Conservation (phyloP, 2,329 filamentous ascomycete genomes). For the Elsinoe necatrix region DNA sequence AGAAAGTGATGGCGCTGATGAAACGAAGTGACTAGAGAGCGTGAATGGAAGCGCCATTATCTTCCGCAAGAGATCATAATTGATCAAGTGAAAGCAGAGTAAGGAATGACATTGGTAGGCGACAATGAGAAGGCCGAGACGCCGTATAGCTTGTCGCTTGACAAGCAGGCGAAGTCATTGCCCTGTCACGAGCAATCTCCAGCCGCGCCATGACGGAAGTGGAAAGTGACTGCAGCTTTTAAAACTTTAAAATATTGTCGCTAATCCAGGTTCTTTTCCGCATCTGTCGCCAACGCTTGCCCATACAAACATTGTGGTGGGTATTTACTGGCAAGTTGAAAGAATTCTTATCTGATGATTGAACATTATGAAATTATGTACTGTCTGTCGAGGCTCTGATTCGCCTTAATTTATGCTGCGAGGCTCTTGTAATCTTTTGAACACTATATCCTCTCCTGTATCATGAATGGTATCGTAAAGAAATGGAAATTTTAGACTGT, state of each 20-base stretch:
- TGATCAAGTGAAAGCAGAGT: neutral
- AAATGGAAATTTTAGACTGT: neutral
- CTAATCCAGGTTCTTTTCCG: neutral
- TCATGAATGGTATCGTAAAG: constrained; percentile 8
- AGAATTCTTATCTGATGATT: neutral
- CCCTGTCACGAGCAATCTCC: constrained; percentile 6
- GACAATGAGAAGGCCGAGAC: neutral
- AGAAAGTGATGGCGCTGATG: constrained; percentile 5
- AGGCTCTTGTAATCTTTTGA: neutral
- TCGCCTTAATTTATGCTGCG: neutral
- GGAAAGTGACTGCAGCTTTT: constrained; percentile 3
- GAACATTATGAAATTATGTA: constrained; percentile 13
- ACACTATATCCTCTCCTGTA: neutral
- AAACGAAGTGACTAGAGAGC: neutral
- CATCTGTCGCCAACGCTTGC: neutral
- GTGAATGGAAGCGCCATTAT: neutral
- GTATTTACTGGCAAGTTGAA: neutral
- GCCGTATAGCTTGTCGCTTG: neutral
- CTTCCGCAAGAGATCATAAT: neutral
- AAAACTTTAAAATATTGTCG: constrained; percentile 3
- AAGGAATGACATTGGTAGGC: neutral
- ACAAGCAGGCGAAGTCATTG: neutral
- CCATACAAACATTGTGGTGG: neutral
- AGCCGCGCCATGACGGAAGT: constrained; percentile 9
- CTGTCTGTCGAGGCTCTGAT: constrained; percentile 2